These are phyloP conservation scores for Mycena kentingensis DNA, from an alignment of 768 basidiomycete species.

Conservation along the genomic window DNA sequence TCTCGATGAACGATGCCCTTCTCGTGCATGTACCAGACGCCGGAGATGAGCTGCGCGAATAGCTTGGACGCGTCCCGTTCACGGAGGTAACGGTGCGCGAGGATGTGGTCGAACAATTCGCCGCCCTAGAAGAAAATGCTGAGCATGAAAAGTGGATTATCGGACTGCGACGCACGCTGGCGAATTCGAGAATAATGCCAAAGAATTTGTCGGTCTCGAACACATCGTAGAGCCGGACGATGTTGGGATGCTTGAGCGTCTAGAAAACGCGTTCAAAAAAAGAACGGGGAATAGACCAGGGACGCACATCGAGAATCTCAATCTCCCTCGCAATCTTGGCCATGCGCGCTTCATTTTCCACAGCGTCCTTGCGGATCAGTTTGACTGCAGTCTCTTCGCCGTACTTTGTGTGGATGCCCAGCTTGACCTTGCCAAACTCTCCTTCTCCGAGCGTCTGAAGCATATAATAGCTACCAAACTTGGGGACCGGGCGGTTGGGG, in stretches of 20 bases:
- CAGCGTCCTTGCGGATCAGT: constrained; percentile 88
- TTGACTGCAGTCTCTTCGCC: constrained; percentile 98
- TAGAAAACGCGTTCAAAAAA: constrained; percentile 34
- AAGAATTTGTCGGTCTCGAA: constrained; percentile 99
- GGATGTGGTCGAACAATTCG: constrained; percentile 98
- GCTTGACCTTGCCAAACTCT: constrained; percentile 98
- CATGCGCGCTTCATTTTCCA: constrained; percentile 83
- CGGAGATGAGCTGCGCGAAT: constrained; percentile 97
- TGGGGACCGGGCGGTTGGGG: constrained; percentile 80
- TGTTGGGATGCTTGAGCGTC: constrained; percentile 96
- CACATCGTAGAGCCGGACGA: constrained; percentile 96
- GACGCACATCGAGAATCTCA: constrained; percentile 87
- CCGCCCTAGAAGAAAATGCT: constrained; percentile 70
- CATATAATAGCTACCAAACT: constrained; percentile 93
- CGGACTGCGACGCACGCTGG: constrained; percentile 30
- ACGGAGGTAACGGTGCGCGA: constrained; percentile 93
- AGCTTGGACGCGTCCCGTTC: constrained; percentile 94
- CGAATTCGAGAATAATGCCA: constrained; percentile 98
- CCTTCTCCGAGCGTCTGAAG: constrained; percentile 97
- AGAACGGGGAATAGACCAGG: constrained; percentile 7
- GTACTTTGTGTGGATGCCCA: constrained; percentile 89
- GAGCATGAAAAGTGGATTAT: background rate
- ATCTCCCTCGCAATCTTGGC: constrained; percentile 98
- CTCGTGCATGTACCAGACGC: constrained; percentile 91
- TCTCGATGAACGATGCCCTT: constrained; percentile 80